Evolutionary conservation across 2,329 filamentous ascomycete genomes (phyloP).

Genomic region (Aspergillus versicolor): DNA sequence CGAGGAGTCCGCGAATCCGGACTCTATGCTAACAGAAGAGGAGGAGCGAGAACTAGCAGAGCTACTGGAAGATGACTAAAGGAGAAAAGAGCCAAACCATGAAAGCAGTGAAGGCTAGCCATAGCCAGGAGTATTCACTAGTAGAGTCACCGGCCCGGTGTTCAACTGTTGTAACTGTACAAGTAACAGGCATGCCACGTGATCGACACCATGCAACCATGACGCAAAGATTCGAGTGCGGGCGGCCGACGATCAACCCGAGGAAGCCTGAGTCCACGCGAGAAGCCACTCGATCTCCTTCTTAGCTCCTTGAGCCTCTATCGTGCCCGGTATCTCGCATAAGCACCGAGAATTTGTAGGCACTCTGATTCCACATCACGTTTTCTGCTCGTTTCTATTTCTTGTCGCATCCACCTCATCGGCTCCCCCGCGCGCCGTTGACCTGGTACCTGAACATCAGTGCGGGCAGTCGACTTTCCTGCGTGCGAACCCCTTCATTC

Average conservation of each 20-base stretch:
- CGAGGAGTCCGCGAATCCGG: constrained; percentile 47
- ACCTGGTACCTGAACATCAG: background rate
- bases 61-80: constrained; percentile 70
- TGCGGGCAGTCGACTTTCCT: constrained; percentile 3
- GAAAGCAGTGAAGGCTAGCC: background rate
- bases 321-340: background rate
- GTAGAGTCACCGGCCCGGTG: background rate
- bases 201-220: constrained; percentile 8
- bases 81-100: background rate
- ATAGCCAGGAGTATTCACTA: background rate
- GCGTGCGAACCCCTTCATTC: background rate
- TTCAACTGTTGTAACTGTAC: no score
- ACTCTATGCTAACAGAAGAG: constrained; percentile 70
- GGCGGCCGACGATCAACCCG: constrained; percentile 5
- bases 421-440: background rate
- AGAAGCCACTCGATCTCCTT: background rate
- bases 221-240: constrained; percentile 11
- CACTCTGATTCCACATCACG: background rate
- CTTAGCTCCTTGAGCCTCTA: constrained; percentile 5
- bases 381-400: background rate
- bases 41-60: constrained; percentile 92
- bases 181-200: background rate
- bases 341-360: background rate
- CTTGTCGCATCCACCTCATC: background rate
- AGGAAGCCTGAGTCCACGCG: constrained; percentile 1